Conservation (phyloP, 805 yeast species). For the Starmerella scarabaei region DNA sequence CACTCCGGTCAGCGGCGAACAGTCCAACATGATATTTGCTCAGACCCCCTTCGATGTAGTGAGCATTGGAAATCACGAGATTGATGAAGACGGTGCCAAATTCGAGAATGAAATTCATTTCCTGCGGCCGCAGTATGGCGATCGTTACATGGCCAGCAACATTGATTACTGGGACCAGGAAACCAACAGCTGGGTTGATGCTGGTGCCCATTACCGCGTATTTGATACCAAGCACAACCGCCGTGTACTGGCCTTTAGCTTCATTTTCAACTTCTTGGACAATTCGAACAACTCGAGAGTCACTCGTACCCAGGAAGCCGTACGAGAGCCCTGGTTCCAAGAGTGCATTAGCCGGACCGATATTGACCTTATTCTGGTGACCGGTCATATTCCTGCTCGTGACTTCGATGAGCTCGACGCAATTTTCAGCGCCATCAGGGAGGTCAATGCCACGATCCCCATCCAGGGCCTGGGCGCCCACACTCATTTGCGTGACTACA, state of each 20-base stretch:
- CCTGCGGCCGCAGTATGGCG: constrained; percentile 44
- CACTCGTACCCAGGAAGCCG: constrained; percentile 41
- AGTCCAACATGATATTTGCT: constrained; percentile 52
- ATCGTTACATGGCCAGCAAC: constrained; percentile 43
- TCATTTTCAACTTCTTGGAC: constrained; percentile 61
- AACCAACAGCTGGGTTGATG: constrained; percentile 34
- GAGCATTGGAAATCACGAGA: constrained; percentile 84
- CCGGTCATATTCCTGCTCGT: constrained; percentile 70
- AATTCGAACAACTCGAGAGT: constrained; percentile 51
- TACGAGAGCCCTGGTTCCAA: constrained; percentile 53
- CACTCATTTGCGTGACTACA: constrained; percentile 79
- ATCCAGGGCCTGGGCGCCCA: constrained; percentile 93
- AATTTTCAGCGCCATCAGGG: constrained; percentile 41
- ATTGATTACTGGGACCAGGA: constrained; percentile 30
- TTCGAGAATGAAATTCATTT: constrained; percentile 49
- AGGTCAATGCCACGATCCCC: constrained; percentile 43
- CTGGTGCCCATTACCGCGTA: constrained; percentile 55
- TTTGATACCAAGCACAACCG: constrained; percentile 48
- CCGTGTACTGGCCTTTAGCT: constrained; percentile 58
- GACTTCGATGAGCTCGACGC: constrained; percentile 41
- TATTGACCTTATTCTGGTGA: constrained; percentile 55
- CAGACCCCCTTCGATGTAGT: constrained; percentile 57
- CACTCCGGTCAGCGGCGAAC: constrained; percentile 56
- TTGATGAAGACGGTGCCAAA: constrained; percentile 58
- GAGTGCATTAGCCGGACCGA: constrained; percentile 31